phyloP scores from a whole-genome alignment of 148 eudicot species.

The Rhododendron kiyosumense region DNA sequence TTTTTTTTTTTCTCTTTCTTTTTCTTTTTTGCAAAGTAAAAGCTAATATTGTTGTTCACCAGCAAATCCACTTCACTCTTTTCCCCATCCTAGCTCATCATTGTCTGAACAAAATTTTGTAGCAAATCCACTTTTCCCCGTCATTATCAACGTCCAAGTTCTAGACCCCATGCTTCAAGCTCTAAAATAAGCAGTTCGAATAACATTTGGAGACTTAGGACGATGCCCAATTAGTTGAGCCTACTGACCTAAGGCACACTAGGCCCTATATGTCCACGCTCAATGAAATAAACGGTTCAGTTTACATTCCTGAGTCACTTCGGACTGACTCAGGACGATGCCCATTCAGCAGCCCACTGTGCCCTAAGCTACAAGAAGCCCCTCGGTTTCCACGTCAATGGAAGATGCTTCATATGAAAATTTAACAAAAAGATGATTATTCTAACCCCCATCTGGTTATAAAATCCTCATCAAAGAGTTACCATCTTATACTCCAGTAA shows the following conservation, averaged over 20 bases:
- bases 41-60: neutral
- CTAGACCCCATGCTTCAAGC: too few relatives aligned
- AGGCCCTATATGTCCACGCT: neutral
- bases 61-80: neutral
- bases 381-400: neutral
- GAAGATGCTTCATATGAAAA: neutral
- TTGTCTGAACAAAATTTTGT: neutral
- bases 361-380: neutral
- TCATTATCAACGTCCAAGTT: too few relatives aligned
- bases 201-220: too few relatives aligned
- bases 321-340: neutral
- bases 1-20: too few relatives aligned
- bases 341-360: neutral
- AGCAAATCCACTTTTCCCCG: too few relatives aligned
- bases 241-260: too few relatives aligned
- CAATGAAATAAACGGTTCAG: neutral
- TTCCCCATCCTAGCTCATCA: neutral
- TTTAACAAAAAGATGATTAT: neutral
- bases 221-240: too few relatives aligned
- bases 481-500: neutral
- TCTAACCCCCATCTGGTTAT: too few relatives aligned
- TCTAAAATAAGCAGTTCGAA: too few relatives aligned
- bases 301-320: neutral
- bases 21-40: too few relatives aligned
- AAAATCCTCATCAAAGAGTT: neutral